These are phyloP conservation scores for Aspergillus sp. DNA, from an alignment of 2,329 filamentous ascomycete species.

Conservation along the genomic window DNA sequence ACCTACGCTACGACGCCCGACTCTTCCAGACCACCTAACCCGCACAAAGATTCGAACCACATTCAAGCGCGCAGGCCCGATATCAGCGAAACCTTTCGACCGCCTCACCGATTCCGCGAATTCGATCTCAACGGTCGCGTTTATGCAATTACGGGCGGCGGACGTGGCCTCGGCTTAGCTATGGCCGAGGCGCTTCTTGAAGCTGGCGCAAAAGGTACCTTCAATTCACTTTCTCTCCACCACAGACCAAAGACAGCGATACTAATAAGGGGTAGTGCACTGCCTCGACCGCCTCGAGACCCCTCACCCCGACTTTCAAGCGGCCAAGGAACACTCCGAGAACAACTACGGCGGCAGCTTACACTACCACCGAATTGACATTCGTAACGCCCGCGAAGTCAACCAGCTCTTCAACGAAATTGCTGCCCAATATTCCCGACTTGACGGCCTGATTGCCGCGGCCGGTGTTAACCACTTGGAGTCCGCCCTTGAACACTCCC, in stretches of 20 bases:
- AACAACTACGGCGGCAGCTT: slow-evolving; percentile 45
- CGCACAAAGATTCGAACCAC: slow-evolving; percentile 30
- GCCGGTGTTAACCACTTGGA: slow-evolving; percentile 50
- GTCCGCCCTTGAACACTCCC: slow-evolving; percentile 46
- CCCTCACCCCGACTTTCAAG: slow-evolving; percentile 50
- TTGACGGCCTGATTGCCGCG: slow-evolving; percentile 49
- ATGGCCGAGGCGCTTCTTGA: slow-evolving; percentile 54
- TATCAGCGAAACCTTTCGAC: slow-evolving; percentile 25
- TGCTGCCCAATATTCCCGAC: slow-evolving; percentile 38
- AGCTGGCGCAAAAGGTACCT: slow-evolving; percentile 51
- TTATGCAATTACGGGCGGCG: slow-evolving; percentile 50
- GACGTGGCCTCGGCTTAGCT: slow-evolving; percentile 48
- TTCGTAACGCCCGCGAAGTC: slow-evolving; percentile 45
- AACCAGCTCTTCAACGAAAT: slow-evolving; percentile 42
- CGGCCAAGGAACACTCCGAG: slow-evolving; percentile 42
- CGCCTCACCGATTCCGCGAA: slow-evolving; percentile 44
- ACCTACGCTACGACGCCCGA: slow-evolving; percentile 28
- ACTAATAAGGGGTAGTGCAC: slow-evolving; percentile 43
- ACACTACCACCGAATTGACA: slow-evolving; percentile 54
- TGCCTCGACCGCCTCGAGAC: slow-evolving; percentile 52
- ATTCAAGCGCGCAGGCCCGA: slow-evolving; percentile 38
- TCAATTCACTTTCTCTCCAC: neutral
- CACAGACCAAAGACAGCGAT: neutral
- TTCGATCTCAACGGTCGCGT: slow-evolving; percentile 49
- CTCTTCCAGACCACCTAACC: neutral